Evolutionary conservation across 2,329 filamentous ascomycete species (phyloP), one percentile per base, ranked within the genome.

Genomic region (Elsinoe necatrix): DNA sequence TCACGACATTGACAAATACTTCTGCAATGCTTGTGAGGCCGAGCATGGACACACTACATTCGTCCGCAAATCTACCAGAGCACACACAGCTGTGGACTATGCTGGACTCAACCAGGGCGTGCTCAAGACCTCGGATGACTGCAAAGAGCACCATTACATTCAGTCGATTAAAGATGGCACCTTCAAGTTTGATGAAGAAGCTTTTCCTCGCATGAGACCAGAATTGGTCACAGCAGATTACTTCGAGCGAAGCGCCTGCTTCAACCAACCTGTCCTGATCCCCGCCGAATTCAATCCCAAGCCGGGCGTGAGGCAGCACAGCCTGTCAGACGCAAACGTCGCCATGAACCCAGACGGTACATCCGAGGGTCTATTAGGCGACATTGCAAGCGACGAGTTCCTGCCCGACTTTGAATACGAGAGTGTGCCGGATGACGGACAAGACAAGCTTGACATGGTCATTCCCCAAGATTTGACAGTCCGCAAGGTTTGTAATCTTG

Each of bases 361-460:
- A 14, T 21, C 47, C 8, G 47, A 55, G 43, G 39, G 59, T 66
- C 27, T 65, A 72, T 20, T 70, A 67, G 54, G 7, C n/a, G 6
- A 37, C 14, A 7, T 14, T 11, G 16, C 42, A 56, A 29, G 4
- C 3, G 57, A 61, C 16, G 59, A 62, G 7, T 55, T 61, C 21
- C 58, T 61, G 12, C 65, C 68, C 4, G 73, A 76, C 55, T 77
- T 76, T 45, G 71, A 80, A 57, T 75, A 75, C 58, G 72, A 79
- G 59, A 66, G 68, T n/a, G 70, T 75, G 5, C 67, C 67, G n/a
- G 79, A 85, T 62, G 77, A 81, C 63, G 80, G 82, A 16, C 82
- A 85, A 66, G 83, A 86, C 66, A 75, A 76, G 58, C 71, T 86
- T 21, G 83, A 82, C 61, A 86, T 86, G 83, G 80, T 86, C 23